These are phyloP conservation scores for Bocquillonia castaneifolia DNA, from an alignment of 441 rosid species.

Conservation along the genomic window DNA sequence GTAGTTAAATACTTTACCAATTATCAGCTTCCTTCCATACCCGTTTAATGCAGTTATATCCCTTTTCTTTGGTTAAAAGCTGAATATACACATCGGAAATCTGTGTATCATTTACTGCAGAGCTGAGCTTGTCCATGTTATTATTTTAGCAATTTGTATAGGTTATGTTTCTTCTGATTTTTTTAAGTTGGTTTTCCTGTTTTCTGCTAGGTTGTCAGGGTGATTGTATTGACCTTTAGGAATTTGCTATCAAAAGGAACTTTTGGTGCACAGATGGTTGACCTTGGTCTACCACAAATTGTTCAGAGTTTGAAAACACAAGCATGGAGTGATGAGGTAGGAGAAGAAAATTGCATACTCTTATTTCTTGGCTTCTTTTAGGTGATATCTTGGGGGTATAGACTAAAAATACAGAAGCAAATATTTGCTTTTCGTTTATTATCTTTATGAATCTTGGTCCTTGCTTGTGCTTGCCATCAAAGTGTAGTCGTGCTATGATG, in stretches of 20 bases:
- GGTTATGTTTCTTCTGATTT: slow-evolving; percentile 14
- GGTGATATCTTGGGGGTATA: neutral
- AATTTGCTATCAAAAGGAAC: slow-evolving; percentile 81
- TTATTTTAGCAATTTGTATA: neutral
- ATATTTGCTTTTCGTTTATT: neutral
- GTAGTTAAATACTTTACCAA: neutral
- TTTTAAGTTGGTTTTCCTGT: slow-evolving; percentile 17
- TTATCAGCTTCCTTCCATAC: neutral
- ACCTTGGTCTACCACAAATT: slow-evolving; percentile 85
- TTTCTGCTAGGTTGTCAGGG: slow-evolving; percentile 81
- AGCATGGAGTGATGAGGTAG: slow-evolving; percentile 99
- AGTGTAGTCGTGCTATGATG: neutral
- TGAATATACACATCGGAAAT: slow-evolving; percentile 10
- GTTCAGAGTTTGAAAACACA: slow-evolving; percentile 89
- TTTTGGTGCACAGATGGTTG: slow-evolving; percentile 97
- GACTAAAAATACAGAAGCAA: neutral
- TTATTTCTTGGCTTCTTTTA: neutral
- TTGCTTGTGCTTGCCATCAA: neutral
- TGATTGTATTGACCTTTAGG: slow-evolving; percentile 72
- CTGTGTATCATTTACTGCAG: slow-evolving; percentile 8
- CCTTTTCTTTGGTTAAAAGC: neutral
- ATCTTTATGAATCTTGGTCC: neutral
- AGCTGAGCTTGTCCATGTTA: slow-evolving; percentile 11
- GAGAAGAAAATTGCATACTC: slow-evolving; percentile 16
- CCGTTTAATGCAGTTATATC: neutral